Percentiles rank a stretch among this genome's conserved stretches.
These are phyloP conservation scores for Trichophyton mentagrophytes DNA, from an alignment of 2,329 filamentous ascomycete genomes.

Conservation along the genomic window DNA sequence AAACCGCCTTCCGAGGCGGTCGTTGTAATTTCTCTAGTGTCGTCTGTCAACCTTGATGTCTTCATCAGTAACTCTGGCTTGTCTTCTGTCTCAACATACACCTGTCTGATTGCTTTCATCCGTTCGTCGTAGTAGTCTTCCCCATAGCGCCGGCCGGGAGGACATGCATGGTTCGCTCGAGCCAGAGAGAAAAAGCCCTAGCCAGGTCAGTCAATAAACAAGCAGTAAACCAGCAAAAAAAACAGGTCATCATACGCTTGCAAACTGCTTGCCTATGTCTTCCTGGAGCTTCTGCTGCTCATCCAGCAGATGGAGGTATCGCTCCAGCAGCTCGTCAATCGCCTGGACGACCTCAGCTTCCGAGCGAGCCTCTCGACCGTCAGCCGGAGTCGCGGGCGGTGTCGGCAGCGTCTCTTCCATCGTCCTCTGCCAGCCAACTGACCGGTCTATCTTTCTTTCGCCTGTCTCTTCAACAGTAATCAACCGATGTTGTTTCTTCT, in stretches of 20 bases:
- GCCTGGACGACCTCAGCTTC: conserved; percentile 21
- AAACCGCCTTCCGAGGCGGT: not conserved
- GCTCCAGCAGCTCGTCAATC: conserved; percentile 31
- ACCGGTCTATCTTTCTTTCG: not conserved
- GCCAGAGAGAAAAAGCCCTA: conserved; percentile 38
- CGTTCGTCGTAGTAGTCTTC: conserved; percentile 39
- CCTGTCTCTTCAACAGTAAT: not conserved
- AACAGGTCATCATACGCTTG: conserved; percentile 23
- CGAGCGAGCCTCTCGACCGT: conserved; percentile 11
- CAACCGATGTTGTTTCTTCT: not conserved
- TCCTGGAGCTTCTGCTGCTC: conserved; percentile 30
- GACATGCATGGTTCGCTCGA: conserved; percentile 36
- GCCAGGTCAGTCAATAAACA: conserved; percentile 7
- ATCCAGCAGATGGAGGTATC: conserved; percentile 33
- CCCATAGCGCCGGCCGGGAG: conserved; percentile 35
- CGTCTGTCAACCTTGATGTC: not conserved
- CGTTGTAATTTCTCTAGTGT: not conserved
- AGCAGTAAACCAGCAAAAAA: too few relatives aligned
- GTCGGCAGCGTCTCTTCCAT: conserved; percentile 11
- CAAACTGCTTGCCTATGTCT: conserved; percentile 26
- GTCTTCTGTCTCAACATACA: conserved; percentile 18
- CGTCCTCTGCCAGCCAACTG: not conserved
- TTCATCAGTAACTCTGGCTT: not conserved
- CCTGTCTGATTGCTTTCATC: conserved; percentile 36
- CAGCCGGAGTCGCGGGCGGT: conserved; percentile 13